Percentiles rank a stretch among this genome's conserved stretches.
Evolutionary conservation across 257 asterid species (phyloP).

Genomic region (Solanum piurae): DNA sequence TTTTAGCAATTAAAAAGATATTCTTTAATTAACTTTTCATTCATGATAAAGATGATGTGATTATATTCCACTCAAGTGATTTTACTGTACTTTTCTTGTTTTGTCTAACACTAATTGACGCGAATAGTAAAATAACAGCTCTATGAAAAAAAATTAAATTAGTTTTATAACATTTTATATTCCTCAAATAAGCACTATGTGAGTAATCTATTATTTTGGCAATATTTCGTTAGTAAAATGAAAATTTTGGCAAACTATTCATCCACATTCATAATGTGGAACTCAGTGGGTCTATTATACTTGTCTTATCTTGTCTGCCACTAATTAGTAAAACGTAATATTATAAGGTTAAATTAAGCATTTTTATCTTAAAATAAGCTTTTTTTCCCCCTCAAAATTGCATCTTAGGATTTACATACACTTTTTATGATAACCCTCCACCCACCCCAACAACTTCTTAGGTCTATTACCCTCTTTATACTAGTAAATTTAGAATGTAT

Average conservation of each 20-base stretch:
- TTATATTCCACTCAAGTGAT: not conserved
- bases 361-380: not conserved
- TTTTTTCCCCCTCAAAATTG: not conserved
- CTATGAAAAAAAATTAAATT: not conserved
- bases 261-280: not conserved
- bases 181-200: not conserved
- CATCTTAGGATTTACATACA: not conserved
- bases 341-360: not conserved
- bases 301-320: not conserved
- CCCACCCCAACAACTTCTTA: not conserved
- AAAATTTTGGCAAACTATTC: not conserved
- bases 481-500: not conserved
- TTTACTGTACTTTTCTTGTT: not conserved
- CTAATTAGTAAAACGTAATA: not conserved
- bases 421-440: not conserved
- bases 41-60: not conserved
- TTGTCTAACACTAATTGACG: not conserved
- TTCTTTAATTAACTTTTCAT: not conserved
- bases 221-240: not conserved
- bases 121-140: not conserved
- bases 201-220: not conserved
- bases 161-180: not conserved
- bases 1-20: not conserved
- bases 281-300: not conserved
- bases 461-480: not conserved